Evolutionary conservation across 805 yeast genomes (phyloP), one percentile per base, ranked within the genome.

Genomic region (Sporopachydermia quercuum): DNA sequence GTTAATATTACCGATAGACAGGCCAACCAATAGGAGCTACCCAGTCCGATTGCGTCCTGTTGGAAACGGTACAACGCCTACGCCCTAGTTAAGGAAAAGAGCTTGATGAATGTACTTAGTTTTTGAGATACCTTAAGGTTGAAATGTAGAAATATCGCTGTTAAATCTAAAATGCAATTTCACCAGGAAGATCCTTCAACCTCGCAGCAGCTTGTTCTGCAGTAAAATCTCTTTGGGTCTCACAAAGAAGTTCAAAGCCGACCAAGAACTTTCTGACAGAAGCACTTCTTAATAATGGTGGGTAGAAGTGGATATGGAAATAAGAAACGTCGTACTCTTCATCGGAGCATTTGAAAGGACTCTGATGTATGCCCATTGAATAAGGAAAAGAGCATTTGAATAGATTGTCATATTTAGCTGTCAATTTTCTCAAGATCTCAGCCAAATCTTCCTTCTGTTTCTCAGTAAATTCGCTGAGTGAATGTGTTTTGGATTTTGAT

Each of bases 311-410:
- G 69, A 79, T 71, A 48, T 78, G 82, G 55, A 80, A 73, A 61
- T 72, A 74, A 63, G 71, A 63, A 18, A 62, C 54, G 15, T 58
- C 53, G 13, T 37, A 49, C 40, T 65, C 66, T 37, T 62, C 68
- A n/a, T 57, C 63, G 1, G 58, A 53, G 11, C 66, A 56, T 38
- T 62, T 60, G 30, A 76, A 62, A 36, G 81, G 82, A 5, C 84
- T 79, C 57, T 80, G 89, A 56, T 79, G 89, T 14, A 80, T 56
- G 13, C 89, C 89, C 87, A 80, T 79, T 1, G 85, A 78, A 57
- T 79, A 80, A 2, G 87, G 87, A 63, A 80, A 79, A 19, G 74
- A 68, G 3, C 82, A 72, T 53, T 68, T 60, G 55, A 79, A 79
- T 40, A 79, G 61, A 52, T 79, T 79, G 57, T 79, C 87, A 57